Conservation (phyloP, 1,284 basidiomycete species). For the Irpex rosettiformis region DNA sequence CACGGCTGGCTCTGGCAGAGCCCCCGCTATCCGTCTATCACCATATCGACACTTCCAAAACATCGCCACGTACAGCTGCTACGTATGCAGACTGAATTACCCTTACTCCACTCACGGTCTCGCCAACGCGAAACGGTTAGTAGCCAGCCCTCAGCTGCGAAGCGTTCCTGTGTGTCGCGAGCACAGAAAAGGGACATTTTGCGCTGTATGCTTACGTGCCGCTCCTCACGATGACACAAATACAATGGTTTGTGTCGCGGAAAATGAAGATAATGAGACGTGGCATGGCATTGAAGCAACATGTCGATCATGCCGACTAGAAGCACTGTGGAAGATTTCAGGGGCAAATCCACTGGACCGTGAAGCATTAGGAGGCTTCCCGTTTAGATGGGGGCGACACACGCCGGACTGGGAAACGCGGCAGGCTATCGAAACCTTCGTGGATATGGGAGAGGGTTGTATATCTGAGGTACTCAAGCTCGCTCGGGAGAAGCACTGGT, state of each 20-base stretch:
- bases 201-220: conserved; percentile 67
- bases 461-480: conserved; percentile 56
- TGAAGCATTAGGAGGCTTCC: conserved; percentile 53
- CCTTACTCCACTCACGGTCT: conserved; percentile 50
- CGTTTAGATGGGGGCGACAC: conserved; percentile 28
- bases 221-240: conserved; percentile 40
- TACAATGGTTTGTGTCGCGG: conserved; percentile 45
- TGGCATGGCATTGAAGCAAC: conserved; percentile 65
- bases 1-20: conserved; percentile 26
- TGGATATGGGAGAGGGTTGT: conserved; percentile 70
- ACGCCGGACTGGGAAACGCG: conserved; percentile 63
- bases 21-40: conserved; percentile 30
- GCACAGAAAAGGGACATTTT: conserved; percentile 56
- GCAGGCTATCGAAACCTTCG: conserved; percentile 56
- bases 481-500: conserved; percentile 68
- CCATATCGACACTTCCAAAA: conserved; percentile 42
- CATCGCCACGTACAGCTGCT: conserved; percentile 44
- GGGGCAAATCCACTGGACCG: conserved; percentile 42
- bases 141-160: conserved; percentile 40
- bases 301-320: conserved; percentile 57
- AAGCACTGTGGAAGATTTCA: conserved; percentile 60
- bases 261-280: conserved; percentile 68
- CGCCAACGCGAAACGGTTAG: conserved; percentile 41
- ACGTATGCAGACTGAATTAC: conserved; percentile 67
- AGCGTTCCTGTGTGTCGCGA: conserved; percentile 56